These are phyloP conservation scores for Bipolaris oryzae DNA, from an alignment of 2,329 filamentous ascomycete genomes.

Conservation along the genomic window DNA sequence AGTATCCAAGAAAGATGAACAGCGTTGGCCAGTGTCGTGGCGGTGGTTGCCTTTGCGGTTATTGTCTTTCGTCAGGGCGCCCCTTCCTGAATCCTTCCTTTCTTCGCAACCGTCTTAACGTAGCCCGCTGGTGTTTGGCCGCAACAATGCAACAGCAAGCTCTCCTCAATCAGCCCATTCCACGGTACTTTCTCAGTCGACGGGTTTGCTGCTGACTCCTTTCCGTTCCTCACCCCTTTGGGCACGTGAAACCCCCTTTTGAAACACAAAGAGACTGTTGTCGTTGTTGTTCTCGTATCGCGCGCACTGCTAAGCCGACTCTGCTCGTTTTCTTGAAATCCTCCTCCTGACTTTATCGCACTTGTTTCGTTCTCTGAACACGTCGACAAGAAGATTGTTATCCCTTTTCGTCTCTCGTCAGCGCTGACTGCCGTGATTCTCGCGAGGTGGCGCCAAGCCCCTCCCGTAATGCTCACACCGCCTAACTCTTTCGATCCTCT, in stretches of 20 bases:
- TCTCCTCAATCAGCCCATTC: neutral
- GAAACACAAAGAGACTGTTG: neutral
- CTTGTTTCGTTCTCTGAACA: neutral
- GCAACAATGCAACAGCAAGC: neutral
- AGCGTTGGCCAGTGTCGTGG: neutral
- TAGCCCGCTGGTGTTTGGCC: neutral
- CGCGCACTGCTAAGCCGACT: neutral
- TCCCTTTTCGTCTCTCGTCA: neutral
- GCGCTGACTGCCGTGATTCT: neutral
- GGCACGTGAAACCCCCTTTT: neutral
- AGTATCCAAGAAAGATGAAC: neutral
- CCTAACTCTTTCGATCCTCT: neutral
- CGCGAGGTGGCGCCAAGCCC: neutral
- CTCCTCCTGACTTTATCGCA: neutral
- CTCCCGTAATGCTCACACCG: neutral
- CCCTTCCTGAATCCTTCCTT: slow-evolving; percentile 4
- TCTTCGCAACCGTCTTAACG: neutral
- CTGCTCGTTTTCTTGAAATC: neutral
- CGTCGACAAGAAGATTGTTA: too few species aligned
- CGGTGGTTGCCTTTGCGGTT: neutral
- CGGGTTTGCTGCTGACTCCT: neutral
- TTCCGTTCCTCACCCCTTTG: neutral
- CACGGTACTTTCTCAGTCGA: neutral
- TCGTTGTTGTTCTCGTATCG: neutral
- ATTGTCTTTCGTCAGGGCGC: neutral